Conservation (phyloP, 1,139 yeast species). For the Geotrichum europaeum region DNA sequence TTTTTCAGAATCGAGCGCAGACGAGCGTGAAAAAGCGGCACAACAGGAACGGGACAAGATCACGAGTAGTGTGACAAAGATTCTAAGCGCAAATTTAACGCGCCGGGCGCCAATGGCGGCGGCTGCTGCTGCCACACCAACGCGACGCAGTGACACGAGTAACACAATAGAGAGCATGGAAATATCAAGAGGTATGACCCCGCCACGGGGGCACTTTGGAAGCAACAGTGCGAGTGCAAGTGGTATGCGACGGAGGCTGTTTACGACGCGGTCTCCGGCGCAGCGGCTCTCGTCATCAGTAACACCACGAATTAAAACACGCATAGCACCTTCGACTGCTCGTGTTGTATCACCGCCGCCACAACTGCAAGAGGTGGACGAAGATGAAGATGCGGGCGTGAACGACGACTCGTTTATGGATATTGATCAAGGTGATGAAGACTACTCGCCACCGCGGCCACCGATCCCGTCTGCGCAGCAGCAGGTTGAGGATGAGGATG, state of each 20-base stretch:
- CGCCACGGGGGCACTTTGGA: constrained; percentile 1
- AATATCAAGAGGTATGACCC: neutral
- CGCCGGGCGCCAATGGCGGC: neutral
- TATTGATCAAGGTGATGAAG: neutral
- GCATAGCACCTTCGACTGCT: neutral
- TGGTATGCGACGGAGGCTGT: constrained; percentile 5
- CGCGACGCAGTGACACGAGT: neutral
- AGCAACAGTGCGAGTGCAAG: constrained; percentile 3
- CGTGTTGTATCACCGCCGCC: neutral
- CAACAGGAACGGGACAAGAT: neutral
- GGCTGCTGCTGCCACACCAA: neutral
- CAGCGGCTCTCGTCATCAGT: constrained; percentile 20
- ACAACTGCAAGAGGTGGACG: neutral
- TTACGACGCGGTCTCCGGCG: constrained; percentile 21
- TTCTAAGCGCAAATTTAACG: neutral
- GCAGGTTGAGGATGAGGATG: neutral
- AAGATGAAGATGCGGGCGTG: neutral
- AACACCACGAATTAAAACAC: constrained; percentile 11
- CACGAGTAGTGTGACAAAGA: neutral
- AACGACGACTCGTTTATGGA: constrained; percentile 7
- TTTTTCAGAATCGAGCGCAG: constrained; percentile 40
- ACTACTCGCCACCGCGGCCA: constrained; percentile 12
- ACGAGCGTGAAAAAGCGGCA: neutral
- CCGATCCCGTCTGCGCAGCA: constrained; percentile 13
- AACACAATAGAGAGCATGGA: constrained; percentile 7